Evolutionary conservation across 805 yeast species (phyloP).

Genomic region (Teunomyces cretensis): DNA sequence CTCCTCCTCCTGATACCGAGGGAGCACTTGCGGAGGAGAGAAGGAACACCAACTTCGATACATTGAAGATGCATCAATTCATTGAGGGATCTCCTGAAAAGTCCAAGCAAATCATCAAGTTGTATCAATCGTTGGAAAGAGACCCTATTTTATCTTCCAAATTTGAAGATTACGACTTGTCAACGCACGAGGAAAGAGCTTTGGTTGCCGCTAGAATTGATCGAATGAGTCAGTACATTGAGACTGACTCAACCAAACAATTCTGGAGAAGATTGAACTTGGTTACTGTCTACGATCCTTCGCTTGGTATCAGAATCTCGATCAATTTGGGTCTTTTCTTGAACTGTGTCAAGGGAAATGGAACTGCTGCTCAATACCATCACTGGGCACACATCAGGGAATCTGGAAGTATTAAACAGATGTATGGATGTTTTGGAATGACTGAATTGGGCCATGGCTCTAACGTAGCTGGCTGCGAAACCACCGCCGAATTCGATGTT

Average conservation of each 20-base stretch:
- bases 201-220: conserved; percentile 34
- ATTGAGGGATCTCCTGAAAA: conserved; percentile 42
- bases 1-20: conserved; percentile 18
- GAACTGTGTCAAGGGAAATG: conserved; percentile 41
- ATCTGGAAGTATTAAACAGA: conserved; percentile 31
- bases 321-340: conserved; percentile 41
- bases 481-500: conserved; percentile 54
- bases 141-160: conserved; percentile 36
- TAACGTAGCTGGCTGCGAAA: conserved; percentile 89
- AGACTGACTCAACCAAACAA: conserved; percentile 28
- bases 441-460: conserved; percentile 86
- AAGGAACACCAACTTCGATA: conserved; percentile 29
- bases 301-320: conserved; percentile 36
- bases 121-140: conserved; percentile 37
- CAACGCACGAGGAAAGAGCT: conserved; percentile 29
- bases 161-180: conserved; percentile 32
- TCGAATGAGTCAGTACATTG: conserved; percentile 36
- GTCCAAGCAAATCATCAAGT: conserved; percentile 25
- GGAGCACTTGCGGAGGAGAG: conserved; percentile 29
- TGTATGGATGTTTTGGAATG: conserved; percentile 89
- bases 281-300: conserved; percentile 38
- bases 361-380: conserved; percentile 37
- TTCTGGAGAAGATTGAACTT: conserved; percentile 37
- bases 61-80: conserved; percentile 39
- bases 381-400: conserved; percentile 39